Percentiles rank a stretch among this genome's conserved stretches.
These are phyloP conservation scores for Royoungia palumana DNA, from an alignment of 768 basidiomycete species.

Conservation along the genomic window DNA sequence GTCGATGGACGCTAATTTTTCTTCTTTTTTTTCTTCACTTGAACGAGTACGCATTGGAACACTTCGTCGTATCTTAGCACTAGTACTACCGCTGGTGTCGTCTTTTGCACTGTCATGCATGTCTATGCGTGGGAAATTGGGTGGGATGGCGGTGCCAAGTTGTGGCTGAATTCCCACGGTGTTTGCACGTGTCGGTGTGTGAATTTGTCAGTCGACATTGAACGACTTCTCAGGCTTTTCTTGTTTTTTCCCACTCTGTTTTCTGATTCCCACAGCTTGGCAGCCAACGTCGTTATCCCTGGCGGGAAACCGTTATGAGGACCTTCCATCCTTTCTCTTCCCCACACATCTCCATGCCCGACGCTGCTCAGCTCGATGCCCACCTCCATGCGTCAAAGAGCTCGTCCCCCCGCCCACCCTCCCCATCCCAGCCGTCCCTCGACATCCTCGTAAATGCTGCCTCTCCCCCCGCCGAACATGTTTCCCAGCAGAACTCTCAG, in stretches of 20 bases:
- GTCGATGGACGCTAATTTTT: conserved; percentile 22
- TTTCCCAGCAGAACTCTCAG: conserved; percentile 32
- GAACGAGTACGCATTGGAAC: conserved; percentile 14
- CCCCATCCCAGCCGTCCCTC: conserved; percentile 38
- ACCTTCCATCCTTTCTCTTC: conserved; percentile 43
- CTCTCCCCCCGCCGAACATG: conserved; percentile 25
- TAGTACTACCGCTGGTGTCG: conserved; percentile 3
- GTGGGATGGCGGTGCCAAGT: conserved; percentile 7
- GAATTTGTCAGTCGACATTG: conserved; percentile 24
- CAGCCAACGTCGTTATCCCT: conserved; percentile 36
- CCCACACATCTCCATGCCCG: conserved; percentile 41
- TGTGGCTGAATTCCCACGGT: conserved; percentile 30
- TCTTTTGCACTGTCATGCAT: conserved; percentile 22
- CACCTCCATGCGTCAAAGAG: conserved; percentile 34
- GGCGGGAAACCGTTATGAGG: conserved; percentile 44
- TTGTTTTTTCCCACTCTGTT: conserved; percentile 44
- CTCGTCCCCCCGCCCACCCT: conserved; percentile 50
- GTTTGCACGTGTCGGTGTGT: conserved; percentile 29
- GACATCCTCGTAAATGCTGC: conserved; percentile 36
- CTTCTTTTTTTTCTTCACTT: conserved; percentile 9
- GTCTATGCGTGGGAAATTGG: background rate
- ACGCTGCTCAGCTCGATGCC: conserved; percentile 33
- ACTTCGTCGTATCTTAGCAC: conserved; percentile 17
- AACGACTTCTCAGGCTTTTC: conserved; percentile 27
- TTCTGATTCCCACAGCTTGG: conserved; percentile 46